A percentile compares a stretch with the other conserved stretches of the same genome.
phyloP scores from a whole-genome alignment of 129 eudicot species.

The Silybum marianum region DNA sequence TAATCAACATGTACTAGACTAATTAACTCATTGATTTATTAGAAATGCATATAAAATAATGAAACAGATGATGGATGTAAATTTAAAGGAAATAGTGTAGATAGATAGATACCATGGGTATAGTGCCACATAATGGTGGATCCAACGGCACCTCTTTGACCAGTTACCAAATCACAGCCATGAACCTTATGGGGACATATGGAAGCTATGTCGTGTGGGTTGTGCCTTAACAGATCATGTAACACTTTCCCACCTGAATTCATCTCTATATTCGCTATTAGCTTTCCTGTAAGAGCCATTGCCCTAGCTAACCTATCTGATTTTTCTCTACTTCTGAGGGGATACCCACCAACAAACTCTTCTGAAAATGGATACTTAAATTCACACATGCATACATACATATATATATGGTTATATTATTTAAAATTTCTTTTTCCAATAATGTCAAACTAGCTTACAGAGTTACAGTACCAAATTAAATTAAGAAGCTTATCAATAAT shows the following conservation, averaged over 20 bases:
- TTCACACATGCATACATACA: background rate
- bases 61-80: too few species aligned
- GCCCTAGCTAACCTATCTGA: background rate
- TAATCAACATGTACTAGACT: too few species aligned
- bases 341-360: background rate
- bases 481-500: too few species aligned
- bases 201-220: constrained; percentile 27
- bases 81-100: background rate
- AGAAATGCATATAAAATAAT: too few species aligned
- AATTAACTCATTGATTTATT: too few species aligned
- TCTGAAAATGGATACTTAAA: background rate
- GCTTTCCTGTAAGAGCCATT: constrained; percentile 33
- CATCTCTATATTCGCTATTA: constrained; percentile 23
- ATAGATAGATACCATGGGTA: constrained; percentile 37
- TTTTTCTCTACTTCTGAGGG: too few species aligned
- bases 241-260: constrained; percentile 27
- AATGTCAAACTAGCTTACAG: background rate
- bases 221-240: constrained; percentile 31
- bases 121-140: constrained; percentile 32
- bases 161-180: constrained; percentile 31
- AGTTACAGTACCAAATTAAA: too few species aligned
- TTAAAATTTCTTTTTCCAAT: background rate
- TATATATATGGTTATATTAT: background rate
- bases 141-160: constrained; percentile 34
- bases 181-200: constrained; percentile 30